These are phyloP conservation scores for Quaeritorhiza haematococci DNA, from an alignment of 371 early-diverging fungal species.

Conservation along the genomic window DNA sequence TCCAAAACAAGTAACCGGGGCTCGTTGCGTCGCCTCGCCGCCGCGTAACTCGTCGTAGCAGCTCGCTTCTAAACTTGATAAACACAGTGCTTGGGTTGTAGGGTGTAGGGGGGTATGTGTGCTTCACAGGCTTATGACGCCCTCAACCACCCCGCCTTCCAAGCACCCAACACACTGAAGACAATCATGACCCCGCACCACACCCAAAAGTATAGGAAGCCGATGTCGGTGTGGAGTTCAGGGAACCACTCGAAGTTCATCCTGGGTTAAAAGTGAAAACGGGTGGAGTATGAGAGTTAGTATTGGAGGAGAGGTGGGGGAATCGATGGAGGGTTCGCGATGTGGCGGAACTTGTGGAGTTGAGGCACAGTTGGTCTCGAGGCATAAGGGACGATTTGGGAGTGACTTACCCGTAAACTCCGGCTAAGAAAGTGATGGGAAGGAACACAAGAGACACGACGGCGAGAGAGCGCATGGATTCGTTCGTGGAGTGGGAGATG, in stretches of 20 bases:
- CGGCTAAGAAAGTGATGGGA: slow-evolving; percentile 13
- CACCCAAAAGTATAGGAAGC: slow-evolving; percentile 37
- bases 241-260: slow-evolving; percentile 40
- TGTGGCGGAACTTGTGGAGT: not conserved
- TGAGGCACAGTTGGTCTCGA: not conserved
- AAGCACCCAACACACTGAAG: not conserved
- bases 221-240: slow-evolving; percentile 17
- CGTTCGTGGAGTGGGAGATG: not conserved
- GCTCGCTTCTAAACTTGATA: no score
- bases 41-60: no score
- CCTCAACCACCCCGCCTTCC: not conserved
- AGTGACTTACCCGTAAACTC: not conserved
- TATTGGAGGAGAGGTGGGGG: not conserved
- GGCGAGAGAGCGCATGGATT: not conserved
- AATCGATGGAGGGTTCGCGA: not conserved
- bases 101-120: not conserved
- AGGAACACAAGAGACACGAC: slow-evolving; percentile 6
- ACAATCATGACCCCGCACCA: not conserved
- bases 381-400: not conserved
- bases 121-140: not conserved
- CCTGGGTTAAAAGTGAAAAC: slow-evolving; percentile 12
- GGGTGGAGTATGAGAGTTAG: not conserved
- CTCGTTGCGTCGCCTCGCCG: no score
- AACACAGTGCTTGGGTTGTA: not conserved
- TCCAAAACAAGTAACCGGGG: no score